Evolutionary conservation across 805 yeast species (phyloP).

Genomic region (Maudiozyma serrabonitensis): DNA sequence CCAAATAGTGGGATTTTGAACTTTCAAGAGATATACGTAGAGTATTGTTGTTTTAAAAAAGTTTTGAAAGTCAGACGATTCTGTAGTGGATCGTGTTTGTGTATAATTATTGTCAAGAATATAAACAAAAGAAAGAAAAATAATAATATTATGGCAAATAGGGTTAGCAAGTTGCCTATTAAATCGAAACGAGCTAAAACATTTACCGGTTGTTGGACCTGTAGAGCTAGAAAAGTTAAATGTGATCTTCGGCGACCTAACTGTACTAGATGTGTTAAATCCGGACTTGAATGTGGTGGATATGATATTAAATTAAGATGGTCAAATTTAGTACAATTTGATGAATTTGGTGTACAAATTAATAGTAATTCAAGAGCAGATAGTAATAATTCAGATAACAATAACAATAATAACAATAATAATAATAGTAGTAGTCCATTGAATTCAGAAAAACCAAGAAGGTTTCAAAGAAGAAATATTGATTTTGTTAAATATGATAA

Average conservation of each 20-base stretch:
- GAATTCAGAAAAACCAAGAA: neutral
- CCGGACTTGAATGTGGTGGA: constrained; percentile 67
- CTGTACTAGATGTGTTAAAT: constrained; percentile 61
- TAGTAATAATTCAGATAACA: neutral
- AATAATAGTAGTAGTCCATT: no score
- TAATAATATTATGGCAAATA: neutral
- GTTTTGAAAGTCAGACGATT: no score
- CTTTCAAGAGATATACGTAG: no score
- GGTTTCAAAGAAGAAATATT: constrained; percentile 57
- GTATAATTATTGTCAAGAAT: neutral
- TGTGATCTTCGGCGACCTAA: constrained; percentile 67
- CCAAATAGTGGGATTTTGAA: no score
- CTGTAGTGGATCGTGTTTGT: neutral
- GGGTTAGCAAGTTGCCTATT: neutral
- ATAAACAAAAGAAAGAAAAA: neutral
- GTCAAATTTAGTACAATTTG: constrained; percentile 47
- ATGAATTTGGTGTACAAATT: constrained; percentile 32
- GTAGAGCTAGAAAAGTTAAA: constrained; percentile 68
- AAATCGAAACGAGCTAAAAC: constrained; percentile 45
- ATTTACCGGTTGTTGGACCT: constrained; percentile 83
- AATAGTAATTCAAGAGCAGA: constrained; percentile 1
- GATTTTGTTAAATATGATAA: constrained; percentile 67
- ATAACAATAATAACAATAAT: neutral
- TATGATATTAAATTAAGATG: constrained; percentile 75
- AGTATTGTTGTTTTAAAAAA: no score